phyloP scores from a whole-genome alignment of 176 grass and related monocot genomes.

The Avena insularis region DNA sequence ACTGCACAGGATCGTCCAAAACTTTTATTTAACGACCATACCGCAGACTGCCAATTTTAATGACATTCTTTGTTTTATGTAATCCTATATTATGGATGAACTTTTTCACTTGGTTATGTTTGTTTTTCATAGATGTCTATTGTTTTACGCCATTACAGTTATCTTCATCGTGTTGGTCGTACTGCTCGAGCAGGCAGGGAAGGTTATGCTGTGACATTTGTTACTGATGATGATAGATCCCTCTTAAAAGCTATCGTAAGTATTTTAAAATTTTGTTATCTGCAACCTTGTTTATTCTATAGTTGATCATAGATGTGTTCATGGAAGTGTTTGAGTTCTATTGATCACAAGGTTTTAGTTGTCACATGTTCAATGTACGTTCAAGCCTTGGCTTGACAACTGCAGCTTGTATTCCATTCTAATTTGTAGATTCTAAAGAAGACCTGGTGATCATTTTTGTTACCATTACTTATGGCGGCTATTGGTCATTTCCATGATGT shows the following conservation, averaged over 20 bases:
- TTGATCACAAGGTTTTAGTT: conserved; percentile 8
- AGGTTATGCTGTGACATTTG: conserved; percentile 96
- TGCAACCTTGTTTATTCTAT: neutral
- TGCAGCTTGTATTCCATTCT: neutral
- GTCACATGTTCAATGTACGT: neutral
- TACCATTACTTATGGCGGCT: neutral
- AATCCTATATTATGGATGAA: neutral
- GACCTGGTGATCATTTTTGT: neutral
- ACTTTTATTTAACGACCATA: neutral
- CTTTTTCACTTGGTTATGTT: neutral
- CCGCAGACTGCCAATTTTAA: neutral
- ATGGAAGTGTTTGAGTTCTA: neutral
- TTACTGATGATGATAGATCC: conserved; percentile 97
- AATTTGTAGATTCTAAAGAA: neutral
- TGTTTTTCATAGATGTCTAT: neutral
- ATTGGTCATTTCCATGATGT: conserved; percentile 20
- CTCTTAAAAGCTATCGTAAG: conserved; percentile 93
- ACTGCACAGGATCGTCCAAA: neutral
- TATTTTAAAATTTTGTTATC: conserved; percentile 27
- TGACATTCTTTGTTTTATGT: neutral
- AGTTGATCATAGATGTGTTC: neutral
- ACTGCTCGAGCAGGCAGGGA: conserved; percentile 89
- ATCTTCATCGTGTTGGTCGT: conserved; percentile 94
- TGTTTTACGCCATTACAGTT: conserved; percentile 55
- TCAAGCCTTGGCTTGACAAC: neutral